These are phyloP conservation scores for Epichloe festucae DNA, from an alignment of 2,329 filamentous ascomycete species.

Conservation along the genomic window DNA sequence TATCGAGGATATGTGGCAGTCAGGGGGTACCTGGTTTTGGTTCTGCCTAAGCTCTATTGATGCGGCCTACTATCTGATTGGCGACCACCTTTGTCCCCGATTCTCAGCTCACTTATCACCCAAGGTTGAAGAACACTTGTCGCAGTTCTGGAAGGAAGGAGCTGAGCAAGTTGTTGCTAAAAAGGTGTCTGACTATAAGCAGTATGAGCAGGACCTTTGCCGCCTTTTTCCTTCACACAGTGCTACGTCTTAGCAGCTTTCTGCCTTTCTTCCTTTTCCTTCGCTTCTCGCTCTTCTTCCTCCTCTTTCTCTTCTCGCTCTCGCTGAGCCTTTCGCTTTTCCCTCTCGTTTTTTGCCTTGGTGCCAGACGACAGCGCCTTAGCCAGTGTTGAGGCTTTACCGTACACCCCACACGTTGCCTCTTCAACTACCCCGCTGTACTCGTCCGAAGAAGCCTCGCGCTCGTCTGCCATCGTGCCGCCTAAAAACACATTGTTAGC, in stretches of 20 bases:
- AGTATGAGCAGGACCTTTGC: not conserved
- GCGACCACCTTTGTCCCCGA: not conserved
- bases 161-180: not conserved
- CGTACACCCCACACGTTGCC: too few species aligned
- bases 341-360: too few species aligned
- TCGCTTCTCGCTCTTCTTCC: too few species aligned
- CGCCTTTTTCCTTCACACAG: not conserved
- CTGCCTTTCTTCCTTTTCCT: fast-evolving
- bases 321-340: too few species aligned
- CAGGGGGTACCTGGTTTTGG: conserved; percentile 3
- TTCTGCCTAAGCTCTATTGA: conserved; percentile 1
- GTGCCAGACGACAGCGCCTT: too few species aligned
- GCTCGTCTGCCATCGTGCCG: too few species aligned
- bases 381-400: too few species aligned
- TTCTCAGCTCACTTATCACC: not conserved
- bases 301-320: too few species aligned
- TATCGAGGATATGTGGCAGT: conserved; percentile 5
- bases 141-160: not conserved
- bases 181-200: not conserved
- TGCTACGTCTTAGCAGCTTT: too few species aligned
- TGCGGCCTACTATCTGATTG: not conserved
- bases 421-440: too few species aligned
- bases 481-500: too few species aligned
- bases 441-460: too few species aligned
- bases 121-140: not conserved